Base-by-base conservation (phyloP, 768 basidiomycete genomes). In the Tubosaeta sp. region DNA sequence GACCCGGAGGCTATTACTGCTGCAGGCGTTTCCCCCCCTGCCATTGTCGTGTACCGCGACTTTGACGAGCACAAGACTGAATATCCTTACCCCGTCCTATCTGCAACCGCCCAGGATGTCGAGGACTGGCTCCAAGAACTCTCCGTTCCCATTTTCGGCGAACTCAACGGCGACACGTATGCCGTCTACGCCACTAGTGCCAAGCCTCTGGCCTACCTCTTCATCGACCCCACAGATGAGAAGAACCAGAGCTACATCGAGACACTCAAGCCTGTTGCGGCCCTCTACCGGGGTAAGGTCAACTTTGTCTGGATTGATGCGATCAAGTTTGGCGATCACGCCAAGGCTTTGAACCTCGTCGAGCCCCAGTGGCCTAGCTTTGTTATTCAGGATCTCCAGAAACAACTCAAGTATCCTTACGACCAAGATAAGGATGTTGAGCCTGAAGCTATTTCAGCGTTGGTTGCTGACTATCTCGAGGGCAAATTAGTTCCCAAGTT, bases 261-360 rank as follows among this genome's bases (percentile, higher is more conserved):
- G 25, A 70, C 76, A 37, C 66, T 97, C 59, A 83, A 77, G 60
- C 85, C 91, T 9, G 69, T 95, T 48, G 97, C 97, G 7, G 74
- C 83, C 48, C 82, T 85, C 65, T 83, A 82, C 77, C 92, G 90
- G 73, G 80, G 84, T 61, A 85, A 91, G 73, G 65, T 98, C 67
- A 97, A 97, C 84, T 97, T 97, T 69, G 95, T 98, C 55, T 95
- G 86, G 85, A 98, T 99, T 61, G 97, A 99, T 69, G 94, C 92
- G 22, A 74, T 87, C 74, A 93, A 94, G 70, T 99, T 94, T 62
- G 83, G 82, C 62, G 95, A 98, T 63, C 97, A 99, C 74, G 97
- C 87, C 59, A 94, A 92, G 72, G 89, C 91, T 2, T 81, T 99
- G 52, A 95, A 95, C 79, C 79, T 99, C 51, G 66, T 69, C 26